Conservation (phyloP, 257 asterid species). For the Penstemon barbatus region DNA sequence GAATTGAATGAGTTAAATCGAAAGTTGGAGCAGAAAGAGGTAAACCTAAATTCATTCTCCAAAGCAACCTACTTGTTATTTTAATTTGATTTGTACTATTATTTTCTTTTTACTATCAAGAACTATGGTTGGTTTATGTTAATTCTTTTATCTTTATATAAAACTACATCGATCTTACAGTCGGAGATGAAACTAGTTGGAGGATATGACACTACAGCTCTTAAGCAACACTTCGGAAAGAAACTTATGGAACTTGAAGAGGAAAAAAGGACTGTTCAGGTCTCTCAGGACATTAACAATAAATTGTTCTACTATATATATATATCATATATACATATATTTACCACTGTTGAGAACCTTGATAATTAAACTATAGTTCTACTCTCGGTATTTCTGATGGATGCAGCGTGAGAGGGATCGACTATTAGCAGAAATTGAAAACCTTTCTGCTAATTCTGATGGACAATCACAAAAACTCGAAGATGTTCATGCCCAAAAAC, state of each 20-base stretch:
- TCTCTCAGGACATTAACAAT: slow-evolving; percentile 22
- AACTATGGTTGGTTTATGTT: too few relatives aligned
- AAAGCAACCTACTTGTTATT: too few relatives aligned
- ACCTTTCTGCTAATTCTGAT: slow-evolving; percentile 84
- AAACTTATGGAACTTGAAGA: slow-evolving; percentile 93
- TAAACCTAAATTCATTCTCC: slow-evolving; percentile 6
- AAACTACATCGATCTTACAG: slow-evolving; percentile 47
- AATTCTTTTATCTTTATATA: background rate
- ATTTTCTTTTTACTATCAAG: too few relatives aligned
- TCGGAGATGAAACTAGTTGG: slow-evolving; percentile 91
- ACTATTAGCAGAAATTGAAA: slow-evolving; percentile 84
- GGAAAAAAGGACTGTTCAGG: slow-evolving; percentile 93
- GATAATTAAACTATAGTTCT: slow-evolving; percentile 24
- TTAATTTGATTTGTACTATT: too few relatives aligned
- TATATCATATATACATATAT: background rate
- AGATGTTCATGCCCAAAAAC: slow-evolving; percentile 82
- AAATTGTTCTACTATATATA: background rate
- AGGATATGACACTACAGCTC: slow-evolving; percentile 80
- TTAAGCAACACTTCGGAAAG: slow-evolving; percentile 95
- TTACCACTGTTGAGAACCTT: background rate
- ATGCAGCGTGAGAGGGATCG: slow-evolving; percentile 83
- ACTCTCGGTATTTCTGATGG: slow-evolving; percentile 4
- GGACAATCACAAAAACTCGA: slow-evolving; percentile 86
- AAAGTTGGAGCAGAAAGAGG: slow-evolving; percentile 94
- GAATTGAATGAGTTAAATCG: slow-evolving; percentile 81